Base-by-base conservation (phyloP, 768 basidiomycete genomes). In the Phlebiopsis flavidoalba region DNA sequence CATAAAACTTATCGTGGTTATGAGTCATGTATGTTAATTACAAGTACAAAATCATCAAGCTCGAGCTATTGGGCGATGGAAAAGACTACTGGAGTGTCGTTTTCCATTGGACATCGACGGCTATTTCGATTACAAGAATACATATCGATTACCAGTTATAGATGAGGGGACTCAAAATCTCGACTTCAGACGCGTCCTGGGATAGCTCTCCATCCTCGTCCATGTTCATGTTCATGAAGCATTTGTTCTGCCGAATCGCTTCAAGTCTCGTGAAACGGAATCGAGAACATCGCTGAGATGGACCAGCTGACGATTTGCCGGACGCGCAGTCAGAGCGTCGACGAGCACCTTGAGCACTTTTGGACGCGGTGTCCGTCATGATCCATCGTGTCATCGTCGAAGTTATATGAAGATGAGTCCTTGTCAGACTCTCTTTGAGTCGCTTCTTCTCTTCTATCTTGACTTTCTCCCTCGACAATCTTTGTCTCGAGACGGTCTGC, bases 281-380 rank as follows among this genome's bases (percentile, higher is more conserved):
- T 56, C 55, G 24, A 63, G 68, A 14, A 67, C 68, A 50, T 70
- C 69, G 53, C 57, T 59, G 37, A 70, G 59, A 59, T 66, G 65
- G 1, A 70, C 66, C 1, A 70, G 63, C 11, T 53, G 57, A 5
- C 65, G 64, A 3, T 35, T 57, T 1, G 53, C 40, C 1, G 62
- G 53, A 2, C 59, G 50, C 2, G 58, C 53, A 12, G 62, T 49
- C 33, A 66, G 35, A 1, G 64, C 65, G 12, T 58, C 58, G 26
- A 15, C 8, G 35, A 70, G 46, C 31, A 61, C 57, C 19, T 56
- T 45, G 5, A 68, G 50, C 0, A 60, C 65, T 54, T n/a, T 61
- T 46, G 19, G 58, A 33, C 19, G 49, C 21, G 47, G 37, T 37
- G 2, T n/a, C 12, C 22, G n/a, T 10, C 22, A 49, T 57, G 37